Evolutionary conservation across 768 basidiomycete species (phyloP).

Genomic region (Favolaschia claudopus): DNA sequence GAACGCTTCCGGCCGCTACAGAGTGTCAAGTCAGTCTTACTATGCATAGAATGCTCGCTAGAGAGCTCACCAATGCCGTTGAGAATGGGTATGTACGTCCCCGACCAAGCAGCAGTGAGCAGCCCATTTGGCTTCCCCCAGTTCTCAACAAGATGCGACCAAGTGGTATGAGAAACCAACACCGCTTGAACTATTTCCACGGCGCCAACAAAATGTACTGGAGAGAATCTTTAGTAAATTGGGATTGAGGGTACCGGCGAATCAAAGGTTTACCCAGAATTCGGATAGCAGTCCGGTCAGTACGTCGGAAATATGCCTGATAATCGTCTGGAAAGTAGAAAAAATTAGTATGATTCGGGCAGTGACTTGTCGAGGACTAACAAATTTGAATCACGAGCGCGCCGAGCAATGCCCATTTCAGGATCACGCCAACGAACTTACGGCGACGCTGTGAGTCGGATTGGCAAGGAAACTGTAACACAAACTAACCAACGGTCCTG

Average conservation of each 20-base stretch:
- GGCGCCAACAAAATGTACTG: neutral
- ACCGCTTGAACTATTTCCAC: neutral
- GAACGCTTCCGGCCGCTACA: conserved; percentile 1
- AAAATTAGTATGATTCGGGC: too few species aligned
- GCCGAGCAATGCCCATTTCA: conserved; percentile 1
- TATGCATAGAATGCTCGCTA: too few species aligned
- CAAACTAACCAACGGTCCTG: neutral
- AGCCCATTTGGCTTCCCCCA: neutral
- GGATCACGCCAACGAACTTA: neutral
- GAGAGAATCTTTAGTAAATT: too few species aligned
- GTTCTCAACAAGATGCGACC: neutral
- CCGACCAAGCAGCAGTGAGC: neutral
- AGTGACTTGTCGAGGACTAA: too few species aligned
- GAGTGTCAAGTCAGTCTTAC: too few species aligned
- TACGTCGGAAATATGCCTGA: neutral
- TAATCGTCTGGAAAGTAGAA: neutral
- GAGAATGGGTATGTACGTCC: neutral
- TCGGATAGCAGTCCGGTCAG: neutral
- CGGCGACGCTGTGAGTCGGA: too few species aligned
- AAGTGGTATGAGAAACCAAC: neutral
- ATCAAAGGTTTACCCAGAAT: neutral
- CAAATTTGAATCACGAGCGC: conserved; percentile 1
- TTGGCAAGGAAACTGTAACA: too few species aligned
- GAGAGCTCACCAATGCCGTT: neutral
- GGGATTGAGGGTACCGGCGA: neutral